Percentiles rank a stretch among this genome's conserved stretches.
Conservation (phyloP, 2,329 filamentous ascomycete genomes). For the Botrytis deweyae region DNA sequence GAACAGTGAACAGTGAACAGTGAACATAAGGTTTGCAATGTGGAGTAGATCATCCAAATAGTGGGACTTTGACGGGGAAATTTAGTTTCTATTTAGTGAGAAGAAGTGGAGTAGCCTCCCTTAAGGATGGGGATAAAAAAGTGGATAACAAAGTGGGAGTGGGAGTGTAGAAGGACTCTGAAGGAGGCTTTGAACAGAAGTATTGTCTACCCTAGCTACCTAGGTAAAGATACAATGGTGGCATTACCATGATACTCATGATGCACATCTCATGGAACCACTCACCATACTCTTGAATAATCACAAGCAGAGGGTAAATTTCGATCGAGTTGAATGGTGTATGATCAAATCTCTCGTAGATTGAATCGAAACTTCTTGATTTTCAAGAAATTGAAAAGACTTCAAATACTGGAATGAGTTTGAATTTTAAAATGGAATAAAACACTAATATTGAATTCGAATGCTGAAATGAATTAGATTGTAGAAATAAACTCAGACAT, state of each 20-base stretch:
- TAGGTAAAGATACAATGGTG: not conserved
- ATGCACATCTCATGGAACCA: not conserved
- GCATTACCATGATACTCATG: not conserved
- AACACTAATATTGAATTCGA: too few species aligned
- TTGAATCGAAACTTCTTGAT: not conserved
- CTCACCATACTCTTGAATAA: not conserved
- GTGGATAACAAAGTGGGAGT: not conserved
- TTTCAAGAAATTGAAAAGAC: not conserved
- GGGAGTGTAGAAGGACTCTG: not conserved
- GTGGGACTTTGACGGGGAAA: not conserved
- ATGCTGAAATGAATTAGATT: too few species aligned
- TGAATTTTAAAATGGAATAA: too few species aligned
- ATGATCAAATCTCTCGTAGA: not conserved
- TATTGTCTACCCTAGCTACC: too few species aligned
- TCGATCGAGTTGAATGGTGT: not conserved
- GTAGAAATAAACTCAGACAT: too few species aligned
- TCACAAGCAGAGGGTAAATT: not conserved
- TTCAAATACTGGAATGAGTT: not conserved
- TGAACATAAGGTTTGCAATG: not conserved
- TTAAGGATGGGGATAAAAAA: not conserved
- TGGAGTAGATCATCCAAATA: not conserved
- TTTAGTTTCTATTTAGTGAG: not conserved
- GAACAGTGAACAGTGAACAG: rapidly evolving
- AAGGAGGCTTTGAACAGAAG: too few species aligned
- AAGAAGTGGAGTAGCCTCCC: not conserved